Evolutionary conservation across 2,329 filamentous ascomycete genomes (phyloP).

Genomic region (Nakataea oryzae): DNA sequence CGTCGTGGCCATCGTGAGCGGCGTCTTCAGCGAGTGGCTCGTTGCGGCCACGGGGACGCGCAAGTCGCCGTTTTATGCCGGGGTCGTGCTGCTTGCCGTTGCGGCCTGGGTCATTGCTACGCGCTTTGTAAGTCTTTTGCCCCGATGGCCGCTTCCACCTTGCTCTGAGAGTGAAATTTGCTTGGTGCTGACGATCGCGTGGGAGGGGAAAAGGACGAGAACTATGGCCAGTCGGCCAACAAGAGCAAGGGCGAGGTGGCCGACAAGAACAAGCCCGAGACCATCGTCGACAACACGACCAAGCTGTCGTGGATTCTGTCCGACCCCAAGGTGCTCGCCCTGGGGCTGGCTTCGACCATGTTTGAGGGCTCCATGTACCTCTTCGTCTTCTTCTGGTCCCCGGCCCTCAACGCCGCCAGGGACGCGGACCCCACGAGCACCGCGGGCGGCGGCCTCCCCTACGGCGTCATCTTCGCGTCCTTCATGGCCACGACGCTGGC

Average conservation of each 20-base stretch:
- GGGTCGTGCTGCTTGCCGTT: constrained; percentile 24
- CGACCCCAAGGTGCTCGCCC: constrained; percentile 36
- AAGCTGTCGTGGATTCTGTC: constrained; percentile 14
- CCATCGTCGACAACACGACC: neutral
- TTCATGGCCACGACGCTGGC: constrained; percentile 49
- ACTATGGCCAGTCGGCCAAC: constrained; percentile 28
- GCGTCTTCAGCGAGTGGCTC: constrained; percentile 39
- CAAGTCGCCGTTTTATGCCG: constrained; percentile 35
- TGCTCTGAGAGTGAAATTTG: neutral
- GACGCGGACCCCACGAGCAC: constrained; percentile 5
- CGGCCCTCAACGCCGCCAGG: constrained; percentile 31
- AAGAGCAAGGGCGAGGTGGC: constrained; percentile 9
- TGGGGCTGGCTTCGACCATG: constrained; percentile 40
- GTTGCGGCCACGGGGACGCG: constrained; percentile 34
- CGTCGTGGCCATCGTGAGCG: constrained; percentile 41
- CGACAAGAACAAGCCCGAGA: constrained; percentile 6
- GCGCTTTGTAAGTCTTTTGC: constrained; percentile 31
- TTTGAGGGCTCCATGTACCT: constrained; percentile 51
- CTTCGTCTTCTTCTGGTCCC: constrained; percentile 48
- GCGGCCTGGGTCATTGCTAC: constrained; percentile 32
- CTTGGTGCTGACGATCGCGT: neutral
- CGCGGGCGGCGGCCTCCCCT: constrained; percentile 19
- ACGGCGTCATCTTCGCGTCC: constrained; percentile 36
- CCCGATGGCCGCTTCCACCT: too few relatives aligned
- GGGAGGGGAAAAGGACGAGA: constrained; percentile 32